Evolutionary conservation across 148 eudicot species (phyloP), one percentile per base, ranked within the genome.

Genomic region (Rhododendron ferrugineum): DNA sequence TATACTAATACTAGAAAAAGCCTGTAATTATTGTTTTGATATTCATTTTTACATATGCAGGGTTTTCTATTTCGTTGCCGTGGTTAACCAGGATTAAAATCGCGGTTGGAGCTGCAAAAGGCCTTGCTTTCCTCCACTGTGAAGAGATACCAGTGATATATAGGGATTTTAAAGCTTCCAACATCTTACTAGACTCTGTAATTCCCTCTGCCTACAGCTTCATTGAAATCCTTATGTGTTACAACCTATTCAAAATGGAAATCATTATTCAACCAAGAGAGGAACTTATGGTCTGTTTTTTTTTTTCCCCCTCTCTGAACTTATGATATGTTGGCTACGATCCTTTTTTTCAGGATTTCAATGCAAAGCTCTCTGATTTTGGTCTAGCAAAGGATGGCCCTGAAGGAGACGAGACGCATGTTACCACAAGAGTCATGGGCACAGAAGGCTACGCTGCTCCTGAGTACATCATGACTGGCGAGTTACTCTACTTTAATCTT

Each of bases 51-150:
- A 64, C 49, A 28, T 62, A 80, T 85, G 84, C 91, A 95, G 98
- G 96, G 75, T 84, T 86, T 81, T 90, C 91, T 18, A 83, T 87
- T 84, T 82, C 94, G 2, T 80, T 94, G 88, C 93, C 95, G 78
- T 95, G 98, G 97, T 73, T 88, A 85, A 93, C 93, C n/a, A 92
- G 98, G 70, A 89, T 95, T 68, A 93, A 92, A 85, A 93, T 95
- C 23, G 95, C 93, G 26, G 82, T 95, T 78, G 94, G 91, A 78
- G 95, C 96, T 66, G 98, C 98, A 26, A 95, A 92, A 85, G 94
- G 98, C 68, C 92, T 95, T 77, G 92, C 93, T 82, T 95, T 89
- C 84, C 98, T 95, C 77, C 98, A 95, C 85, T 93, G 91, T 54
- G 91, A 91, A 60, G 90, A 90, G 78, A 92, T 91, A 80, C 93